phyloP scores from a whole-genome alignment of 495 filamentous ascomycete species.

The Haplographium delicatum region DNA sequence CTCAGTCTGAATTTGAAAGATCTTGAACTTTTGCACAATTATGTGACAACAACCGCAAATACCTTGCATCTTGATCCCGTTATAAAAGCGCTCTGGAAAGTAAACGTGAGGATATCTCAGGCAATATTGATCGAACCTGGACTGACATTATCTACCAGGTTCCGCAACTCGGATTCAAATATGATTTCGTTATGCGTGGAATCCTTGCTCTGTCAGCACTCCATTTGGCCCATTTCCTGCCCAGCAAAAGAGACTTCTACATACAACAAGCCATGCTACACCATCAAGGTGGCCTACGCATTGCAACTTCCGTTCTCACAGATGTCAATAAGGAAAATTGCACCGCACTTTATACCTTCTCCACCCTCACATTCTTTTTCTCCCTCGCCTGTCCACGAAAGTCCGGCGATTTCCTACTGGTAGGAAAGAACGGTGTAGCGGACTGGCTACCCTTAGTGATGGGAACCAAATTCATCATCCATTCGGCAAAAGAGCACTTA shows the following conservation, averaged over 20 bases:
- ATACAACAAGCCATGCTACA: slow-evolving; percentile 45
- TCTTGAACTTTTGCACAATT: slow-evolving; percentile 42
- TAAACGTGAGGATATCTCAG: slow-evolving; percentile 29
- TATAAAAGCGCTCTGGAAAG: slow-evolving; percentile 33
- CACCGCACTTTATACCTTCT: slow-evolving; percentile 47
- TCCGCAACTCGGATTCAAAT: slow-evolving; percentile 36
- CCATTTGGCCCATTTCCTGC: slow-evolving; percentile 44
- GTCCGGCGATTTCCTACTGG: slow-evolving; percentile 34
- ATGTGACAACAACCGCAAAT: slow-evolving; percentile 31
- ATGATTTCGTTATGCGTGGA: slow-evolving; percentile 51
- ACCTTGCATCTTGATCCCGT: slow-evolving; percentile 32
- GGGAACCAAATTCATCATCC: slow-evolving; percentile 34
- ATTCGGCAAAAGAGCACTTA: slow-evolving; percentile 23
- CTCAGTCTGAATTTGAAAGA: slow-evolving; percentile 29
- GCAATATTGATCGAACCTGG: too few relatives aligned
- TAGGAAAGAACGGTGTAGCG: slow-evolving; percentile 33
- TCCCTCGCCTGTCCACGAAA: slow-evolving; percentile 42
- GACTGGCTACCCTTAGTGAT: slow-evolving; percentile 38
- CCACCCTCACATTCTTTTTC: slow-evolving; percentile 44
- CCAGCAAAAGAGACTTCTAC: slow-evolving; percentile 37
- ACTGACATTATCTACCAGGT: background rate
- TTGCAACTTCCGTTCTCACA: slow-evolving; percentile 40
- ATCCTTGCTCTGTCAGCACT: slow-evolving; percentile 46
- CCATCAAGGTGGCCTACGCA: slow-evolving; percentile 42
- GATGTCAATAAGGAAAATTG: slow-evolving; percentile 42